phyloP scores from a whole-genome alignment of 306 rosid species.

The Ammopiptanthus mongolicus region DNA sequence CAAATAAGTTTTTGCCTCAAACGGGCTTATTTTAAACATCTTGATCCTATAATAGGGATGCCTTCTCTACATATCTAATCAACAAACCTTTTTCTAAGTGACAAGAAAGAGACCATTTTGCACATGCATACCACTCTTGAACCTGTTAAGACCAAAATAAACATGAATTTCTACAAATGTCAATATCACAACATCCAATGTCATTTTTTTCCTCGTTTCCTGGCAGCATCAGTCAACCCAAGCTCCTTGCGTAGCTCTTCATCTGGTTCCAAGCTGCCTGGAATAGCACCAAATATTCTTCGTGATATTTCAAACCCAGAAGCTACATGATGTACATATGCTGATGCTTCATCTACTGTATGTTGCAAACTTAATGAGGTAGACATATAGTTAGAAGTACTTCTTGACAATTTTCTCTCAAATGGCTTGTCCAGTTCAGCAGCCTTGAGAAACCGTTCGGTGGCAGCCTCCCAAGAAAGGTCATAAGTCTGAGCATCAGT shows the following conservation, averaged over 20 bases:
- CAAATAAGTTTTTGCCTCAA: neutral
- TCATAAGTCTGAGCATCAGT: conserved; percentile 56
- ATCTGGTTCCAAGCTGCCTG: conserved; percentile 77
- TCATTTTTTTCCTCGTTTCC: conserved; percentile 26
- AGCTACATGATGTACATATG: conserved; percentile 60
- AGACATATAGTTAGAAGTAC: conserved; percentile 46
- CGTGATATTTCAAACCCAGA: conserved; percentile 78
- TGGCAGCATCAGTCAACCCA: conserved; percentile 41
- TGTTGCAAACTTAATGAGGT: conserved; percentile 37
- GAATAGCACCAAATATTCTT: conserved; percentile 81
- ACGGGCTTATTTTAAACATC: neutral
- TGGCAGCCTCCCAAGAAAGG: conserved; percentile 93
- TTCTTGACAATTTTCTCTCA: conserved; percentile 21
- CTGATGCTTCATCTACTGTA: conserved; percentile 57
- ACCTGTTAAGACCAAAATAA: neutral
- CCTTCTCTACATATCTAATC: neutral
- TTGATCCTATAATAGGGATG: neutral
- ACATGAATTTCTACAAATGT: neutral
- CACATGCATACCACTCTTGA: neutral
- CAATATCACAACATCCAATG: neutral
- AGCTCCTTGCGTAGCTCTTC: conserved; percentile 73
- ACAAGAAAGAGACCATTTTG: conserved; percentile 7
- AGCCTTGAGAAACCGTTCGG: conserved; percentile 64
- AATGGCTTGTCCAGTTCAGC: conserved; percentile 45
- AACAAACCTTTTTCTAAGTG: neutral